These are phyloP conservation scores for Clohesyomyces aquaticus DNA, from an alignment of 495 filamentous ascomycete genomes.

Conservation along the genomic window DNA sequence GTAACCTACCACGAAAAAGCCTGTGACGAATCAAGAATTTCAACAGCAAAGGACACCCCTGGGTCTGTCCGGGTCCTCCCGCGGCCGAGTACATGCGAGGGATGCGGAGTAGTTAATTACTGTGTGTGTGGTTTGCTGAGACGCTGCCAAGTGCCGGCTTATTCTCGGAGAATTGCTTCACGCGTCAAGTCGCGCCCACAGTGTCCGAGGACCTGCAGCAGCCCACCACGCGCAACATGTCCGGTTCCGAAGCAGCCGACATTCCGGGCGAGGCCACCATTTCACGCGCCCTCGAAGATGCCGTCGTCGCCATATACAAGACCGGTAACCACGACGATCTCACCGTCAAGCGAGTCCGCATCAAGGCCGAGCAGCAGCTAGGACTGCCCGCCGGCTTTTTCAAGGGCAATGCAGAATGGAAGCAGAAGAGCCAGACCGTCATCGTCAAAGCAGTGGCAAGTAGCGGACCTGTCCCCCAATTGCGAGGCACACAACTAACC, in stretches of 20 bases:
- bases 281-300: slow-evolving; percentile 62
- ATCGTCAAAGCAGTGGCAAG: slow-evolving; percentile 74
- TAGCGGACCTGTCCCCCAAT: neutral
- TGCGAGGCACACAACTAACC: slow-evolving; percentile 5
- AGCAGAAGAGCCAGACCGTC: slow-evolving; percentile 72
- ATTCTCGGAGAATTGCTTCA: too few species aligned
- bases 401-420: slow-evolving; percentile 68
- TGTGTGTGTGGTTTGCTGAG: too few species aligned
- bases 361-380: slow-evolving; percentile 66
- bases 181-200: slow-evolving; percentile 15
- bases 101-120: too few species aligned
- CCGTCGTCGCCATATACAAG: slow-evolving; percentile 61
- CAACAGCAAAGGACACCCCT: too few species aligned
- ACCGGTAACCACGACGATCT: slow-evolving; percentile 64
- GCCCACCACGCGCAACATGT: slow-evolving; percentile 38
- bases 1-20: too few species aligned
- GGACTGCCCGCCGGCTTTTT: slow-evolving; percentile 71
- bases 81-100: neutral
- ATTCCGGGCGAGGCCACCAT: slow-evolving; percentile 39
- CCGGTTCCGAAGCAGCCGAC: slow-evolving; percentile 39
- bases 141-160: neutral
- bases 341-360: slow-evolving; percentile 75
- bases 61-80: neutral
- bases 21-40: too few species aligned
- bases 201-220: neutral